Percentiles rank a stretch among this genome's conserved stretches.
Evolutionary conservation across 129 eudicot species (phyloP).

Genomic region (Chrysanthemum makinoi): DNA sequence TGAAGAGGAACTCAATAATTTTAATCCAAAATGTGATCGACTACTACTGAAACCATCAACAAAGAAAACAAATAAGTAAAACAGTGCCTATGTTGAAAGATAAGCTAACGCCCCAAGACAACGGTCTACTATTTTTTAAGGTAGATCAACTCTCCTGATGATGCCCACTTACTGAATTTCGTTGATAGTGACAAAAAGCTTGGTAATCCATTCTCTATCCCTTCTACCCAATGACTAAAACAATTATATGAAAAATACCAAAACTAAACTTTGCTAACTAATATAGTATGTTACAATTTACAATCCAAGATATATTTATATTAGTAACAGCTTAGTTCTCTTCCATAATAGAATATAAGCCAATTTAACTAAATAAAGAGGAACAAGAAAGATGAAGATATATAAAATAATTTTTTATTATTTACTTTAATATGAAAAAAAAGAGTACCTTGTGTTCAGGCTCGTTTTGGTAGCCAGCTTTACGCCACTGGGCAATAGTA

Average conservation of each 20-base stretch:
- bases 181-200: neutral
- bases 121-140: neutral
- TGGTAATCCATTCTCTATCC: neutral
- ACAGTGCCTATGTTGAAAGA: neutral
- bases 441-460: constrained; percentile 81
- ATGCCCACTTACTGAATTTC: neutral
- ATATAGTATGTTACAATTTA: neutral
- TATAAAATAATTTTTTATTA: too few species aligned
- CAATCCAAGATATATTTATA: too few species aligned
- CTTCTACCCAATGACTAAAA: neutral
- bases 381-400: neutral
- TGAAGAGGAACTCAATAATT: too few species aligned
- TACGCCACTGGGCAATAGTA: constrained; percentile 95
- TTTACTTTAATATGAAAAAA: neutral
- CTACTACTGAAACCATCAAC: neutral
- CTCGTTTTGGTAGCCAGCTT: constrained; percentile 86
- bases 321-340: too few species aligned
- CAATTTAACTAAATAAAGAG: neutral
- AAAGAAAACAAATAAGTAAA: neutral
- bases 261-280: neutral
- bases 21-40: too few species aligned
- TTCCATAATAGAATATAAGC: constrained; percentile 3
- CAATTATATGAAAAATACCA: neutral
- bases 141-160: neutral
- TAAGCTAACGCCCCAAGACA: neutral